These are phyloP conservation scores for Rhizopus microsporus DNA, from an alignment of 371 early-diverging fungal species.

Conservation along the genomic window DNA sequence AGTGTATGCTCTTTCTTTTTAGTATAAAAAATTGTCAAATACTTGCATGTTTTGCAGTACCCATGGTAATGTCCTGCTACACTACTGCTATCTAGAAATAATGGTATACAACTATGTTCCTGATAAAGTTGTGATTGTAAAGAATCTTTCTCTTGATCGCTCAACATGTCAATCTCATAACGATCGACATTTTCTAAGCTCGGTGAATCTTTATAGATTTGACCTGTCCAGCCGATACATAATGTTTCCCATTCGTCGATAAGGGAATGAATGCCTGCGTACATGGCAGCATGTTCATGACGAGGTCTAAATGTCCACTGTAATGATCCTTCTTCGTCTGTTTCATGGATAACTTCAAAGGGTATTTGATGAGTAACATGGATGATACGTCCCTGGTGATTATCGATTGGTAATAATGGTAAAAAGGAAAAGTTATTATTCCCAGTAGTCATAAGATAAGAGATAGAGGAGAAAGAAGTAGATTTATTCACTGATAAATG, in stretches of 20 bases:
- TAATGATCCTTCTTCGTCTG: constrained; percentile 19
- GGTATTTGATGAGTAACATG: constrained; percentile 49
- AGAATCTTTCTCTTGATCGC: constrained; percentile 24
- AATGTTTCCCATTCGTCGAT: constrained; percentile 50
- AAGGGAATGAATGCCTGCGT: constrained; percentile 68
- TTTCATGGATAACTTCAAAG: constrained; percentile 21
- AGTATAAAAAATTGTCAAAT: too few relatives aligned
- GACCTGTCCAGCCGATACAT: constrained; percentile 73
- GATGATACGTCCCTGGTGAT: constrained; percentile 41
- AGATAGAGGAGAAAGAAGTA: not conserved
- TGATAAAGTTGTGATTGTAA: constrained; percentile 45
- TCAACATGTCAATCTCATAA: constrained; percentile 27
- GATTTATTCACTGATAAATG: constrained; percentile 7
- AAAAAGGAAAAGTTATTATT: constrained; percentile 5
- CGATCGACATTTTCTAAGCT: constrained; percentile 27
- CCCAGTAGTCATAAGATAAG: not conserved
- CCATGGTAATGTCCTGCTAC: constrained; percentile 86
- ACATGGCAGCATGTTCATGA: constrained; percentile 71
- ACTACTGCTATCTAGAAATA: constrained; percentile 73
- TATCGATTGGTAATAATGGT: constrained; percentile 19
- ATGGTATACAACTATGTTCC: constrained; percentile 67
- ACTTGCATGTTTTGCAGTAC: constrained; percentile 85
- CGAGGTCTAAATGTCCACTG: constrained; percentile 50
- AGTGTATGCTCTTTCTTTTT: too few relatives aligned
- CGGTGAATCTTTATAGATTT: constrained; percentile 29